Evolutionary conservation across 176 grass and related monocot species (phyloP).

Genomic region (Dactylis glomerata): DNA sequence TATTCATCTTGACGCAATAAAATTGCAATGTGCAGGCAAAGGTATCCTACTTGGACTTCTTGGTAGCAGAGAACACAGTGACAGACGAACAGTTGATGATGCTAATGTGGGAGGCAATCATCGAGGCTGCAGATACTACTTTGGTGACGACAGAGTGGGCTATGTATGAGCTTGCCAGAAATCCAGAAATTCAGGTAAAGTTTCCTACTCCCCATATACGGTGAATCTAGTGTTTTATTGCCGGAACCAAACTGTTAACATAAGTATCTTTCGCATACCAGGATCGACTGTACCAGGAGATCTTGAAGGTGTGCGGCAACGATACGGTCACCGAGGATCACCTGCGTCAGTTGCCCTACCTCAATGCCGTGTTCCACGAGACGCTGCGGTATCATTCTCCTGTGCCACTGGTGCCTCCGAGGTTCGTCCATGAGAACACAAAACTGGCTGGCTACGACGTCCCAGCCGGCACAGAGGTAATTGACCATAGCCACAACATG

Average conservation of each 20-base stretch:
- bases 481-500: neutral
- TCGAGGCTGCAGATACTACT: constrained; percentile 76
- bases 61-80: constrained; percentile 53
- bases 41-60: constrained; percentile 66
- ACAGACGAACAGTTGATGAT: constrained; percentile 57
- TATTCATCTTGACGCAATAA: neutral
- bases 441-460: constrained; percentile 59
- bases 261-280: constrained; percentile 9
- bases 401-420: constrained; percentile 52
- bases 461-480: constrained; percentile 38
- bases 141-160: constrained; percentile 77
- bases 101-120: constrained; percentile 72
- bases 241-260: neutral
- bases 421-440: constrained; percentile 71
- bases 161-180: constrained; percentile 78
- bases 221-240: neutral
- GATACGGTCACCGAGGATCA: constrained; percentile 58
- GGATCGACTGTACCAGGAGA: constrained; percentile 64
- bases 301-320: constrained; percentile 45
- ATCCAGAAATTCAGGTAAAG: constrained; percentile 59
- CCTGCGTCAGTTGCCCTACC: constrained; percentile 46
- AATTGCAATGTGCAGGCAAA: constrained; percentile 34
- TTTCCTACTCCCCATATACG: neutral
- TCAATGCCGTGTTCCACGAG: constrained; percentile 79
- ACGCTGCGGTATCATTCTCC: constrained; percentile 63